Evolutionary conservation across 441 rosid genomes (phyloP).

Genomic region (Gossypium gossypioides): DNA sequence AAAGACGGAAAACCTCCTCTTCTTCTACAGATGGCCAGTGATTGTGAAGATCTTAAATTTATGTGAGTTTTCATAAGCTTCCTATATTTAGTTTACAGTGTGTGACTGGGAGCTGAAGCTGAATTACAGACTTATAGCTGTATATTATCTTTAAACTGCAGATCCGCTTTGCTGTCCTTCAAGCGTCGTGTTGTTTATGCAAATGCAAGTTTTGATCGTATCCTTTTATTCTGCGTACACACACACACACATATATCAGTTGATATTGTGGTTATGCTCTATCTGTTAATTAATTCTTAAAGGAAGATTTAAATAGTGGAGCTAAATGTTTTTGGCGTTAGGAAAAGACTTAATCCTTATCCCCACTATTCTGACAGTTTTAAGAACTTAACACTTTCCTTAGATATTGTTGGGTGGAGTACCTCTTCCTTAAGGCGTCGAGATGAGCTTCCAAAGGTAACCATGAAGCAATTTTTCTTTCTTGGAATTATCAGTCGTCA

Average conservation of each 20-base stretch:
- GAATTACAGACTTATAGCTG: neutral
- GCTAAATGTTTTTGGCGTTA: neutral
- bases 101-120: neutral
- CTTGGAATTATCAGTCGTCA: neutral
- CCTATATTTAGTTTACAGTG: neutral
- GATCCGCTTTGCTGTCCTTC: conserved; percentile 78
- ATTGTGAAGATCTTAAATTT: conserved; percentile 60
- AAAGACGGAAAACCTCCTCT: conserved; percentile 58
- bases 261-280: neutral
- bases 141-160: conserved; percentile 21
- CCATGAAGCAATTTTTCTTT: neutral
- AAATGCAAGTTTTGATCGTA: conserved; percentile 69
- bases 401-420: conserved; percentile 89
- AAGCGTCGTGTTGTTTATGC: conserved; percentile 71
- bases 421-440: conserved; percentile 61
- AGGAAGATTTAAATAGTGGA: neutral
- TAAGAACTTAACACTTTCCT: conserved; percentile 31
- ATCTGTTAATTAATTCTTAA: neutral
- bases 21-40: conserved; percentile 64
- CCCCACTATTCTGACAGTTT: neutral
- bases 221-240: conserved; percentile 28
- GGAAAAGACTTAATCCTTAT: neutral
- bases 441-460: conserved; percentile 72
- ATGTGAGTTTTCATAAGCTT: conserved; percentile 42
- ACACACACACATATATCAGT: neutral